Evolutionary conservation across 768 basidiomycete species (phyloP), one percentile per base, ranked within the genome.

Genomic region (Mycena filopes): DNA sequence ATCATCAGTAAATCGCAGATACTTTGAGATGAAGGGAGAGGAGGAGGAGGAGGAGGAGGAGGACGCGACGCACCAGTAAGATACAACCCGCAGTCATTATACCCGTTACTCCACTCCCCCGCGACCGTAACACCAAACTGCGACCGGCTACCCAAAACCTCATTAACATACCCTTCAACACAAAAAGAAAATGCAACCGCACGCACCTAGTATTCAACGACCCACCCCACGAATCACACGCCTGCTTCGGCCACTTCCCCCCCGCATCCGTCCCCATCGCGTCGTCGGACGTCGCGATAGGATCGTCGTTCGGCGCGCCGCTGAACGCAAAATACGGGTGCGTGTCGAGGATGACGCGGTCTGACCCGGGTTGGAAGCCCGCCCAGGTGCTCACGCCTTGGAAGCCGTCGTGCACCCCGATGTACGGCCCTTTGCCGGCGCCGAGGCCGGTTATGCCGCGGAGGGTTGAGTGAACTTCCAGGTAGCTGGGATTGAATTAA

Each of bases 381-480:
- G 77, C 78, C 84, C 85, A 87, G 33, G 63, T 71, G 28, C 49
- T 60, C 42, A 79, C 72, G 59, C 82, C 82, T 20, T 75, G 59
- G 74, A 87, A 86, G 43, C 82, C 83, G 60, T 87, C 85, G 70
- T 87, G 86, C 33, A 88, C 70, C 20, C 75, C 57, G 41, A 88
- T 81, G 72, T 77, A 81, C 81, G 53, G 85, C 5, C 53, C 53
- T 11, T 55, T 25, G 75, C 66, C 86, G 71, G 71, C 84, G 80
- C 90, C 90, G 43, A 80, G 70, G 33, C 89, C 89, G 8, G 89
- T 89, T 66, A 89, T 85, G n/a, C 73, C 73, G 33, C 89, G 83
- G 51, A 90, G 82, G 73, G 82, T 82, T 55, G 85, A 65, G 76
- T 82, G 81, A 72, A 85, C 72, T 53, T 77, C 56, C 66, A 82